Evolutionary conservation across 306 rosid genomes (phyloP), one percentile per base, ranked within the genome.

Genomic region (Adenanthera pavonina): DNA sequence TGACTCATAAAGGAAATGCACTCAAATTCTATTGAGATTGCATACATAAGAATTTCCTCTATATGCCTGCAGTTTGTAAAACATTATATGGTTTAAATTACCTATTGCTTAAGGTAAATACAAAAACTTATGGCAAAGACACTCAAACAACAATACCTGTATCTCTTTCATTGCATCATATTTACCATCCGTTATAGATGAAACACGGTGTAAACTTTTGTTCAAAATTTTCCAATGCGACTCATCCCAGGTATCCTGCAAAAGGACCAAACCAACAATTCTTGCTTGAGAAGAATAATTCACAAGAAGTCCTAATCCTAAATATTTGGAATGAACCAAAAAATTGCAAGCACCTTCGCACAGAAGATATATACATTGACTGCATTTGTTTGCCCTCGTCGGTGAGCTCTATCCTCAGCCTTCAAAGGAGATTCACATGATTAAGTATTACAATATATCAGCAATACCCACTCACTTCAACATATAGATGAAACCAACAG

Each of bases 331-430:
- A 82, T 41, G 69, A 81, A 75, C 46, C 65, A 48, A 57, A 80
- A 85, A 35, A 56, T 38, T 40, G 38, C n/a, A 80, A 82, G 82
- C 74, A 95, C 98, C 98, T 88, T 93, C 6, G 95, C 99, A 80
- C 92, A 90, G 77, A 95, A 93, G 76, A 95, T 87, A 86, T 93
- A 93, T 66, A 95, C 78, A 86, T 93, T 95, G 83, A 95, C 97
- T 49, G 99, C 97, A 83, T 91, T 93, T 76, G 88, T 90, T 85
- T 93, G 97, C 49, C 99, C 99, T 68, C 95, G 88, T 78, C 99
- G 89, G 87, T 95, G 99, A 84, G 99, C 97, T 90, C 99, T 91
- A 88, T 90, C 97, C 89, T 95, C 99, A 19, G 97, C 99, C 98
- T 95, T 86, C 84, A 91, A 75, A 85, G 70, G 43, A 72, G 66